phyloP scores from a whole-genome alignment of 345 rosid genomes.

The Cardamine occulta region DNA sequence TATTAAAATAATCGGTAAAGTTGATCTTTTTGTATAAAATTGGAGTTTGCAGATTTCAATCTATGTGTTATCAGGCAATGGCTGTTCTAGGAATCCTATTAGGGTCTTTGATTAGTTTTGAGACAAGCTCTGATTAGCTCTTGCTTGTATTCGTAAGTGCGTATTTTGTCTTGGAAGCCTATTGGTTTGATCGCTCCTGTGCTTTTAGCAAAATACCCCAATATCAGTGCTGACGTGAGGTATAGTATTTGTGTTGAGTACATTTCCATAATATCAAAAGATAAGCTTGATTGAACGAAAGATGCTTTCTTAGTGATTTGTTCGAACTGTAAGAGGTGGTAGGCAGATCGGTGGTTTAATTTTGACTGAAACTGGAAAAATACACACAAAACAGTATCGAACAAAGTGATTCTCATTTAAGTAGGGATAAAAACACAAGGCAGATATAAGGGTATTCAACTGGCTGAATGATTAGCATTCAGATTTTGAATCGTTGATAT shows the following conservation, averaged over 20 bases:
- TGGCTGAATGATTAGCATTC: conserved; percentile 1
- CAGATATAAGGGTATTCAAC: neutral
- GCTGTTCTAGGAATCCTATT: conserved; percentile 1
- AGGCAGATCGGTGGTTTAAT: conserved; percentile 1
- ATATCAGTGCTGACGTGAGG: neutral
- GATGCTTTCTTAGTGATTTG: conserved; percentile 10
- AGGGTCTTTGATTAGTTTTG: neutral
- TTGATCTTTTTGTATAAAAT: conserved; percentile 19
- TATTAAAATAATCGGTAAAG: neutral
- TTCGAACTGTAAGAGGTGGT: neutral
- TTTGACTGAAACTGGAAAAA: neutral
- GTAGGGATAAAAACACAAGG: neutral
- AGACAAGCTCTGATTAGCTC: conserved; percentile 14
- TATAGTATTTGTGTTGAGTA: neutral
- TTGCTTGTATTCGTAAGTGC: neutral
- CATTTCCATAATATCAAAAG: neutral
- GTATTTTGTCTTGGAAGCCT: neutral
- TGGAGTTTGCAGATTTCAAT: conserved; percentile 15
- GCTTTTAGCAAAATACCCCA: neutral
- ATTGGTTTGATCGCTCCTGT: conserved; percentile 1
- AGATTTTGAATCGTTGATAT: conserved; percentile 4
- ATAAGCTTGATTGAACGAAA: neutral
- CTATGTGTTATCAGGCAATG: conserved; percentile 7
- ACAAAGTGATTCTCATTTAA: neutral
- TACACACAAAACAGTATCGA: conserved; percentile 1